phyloP scores from a whole-genome alignment of 78 protist genomes.

The Acrasis kona region DNA sequence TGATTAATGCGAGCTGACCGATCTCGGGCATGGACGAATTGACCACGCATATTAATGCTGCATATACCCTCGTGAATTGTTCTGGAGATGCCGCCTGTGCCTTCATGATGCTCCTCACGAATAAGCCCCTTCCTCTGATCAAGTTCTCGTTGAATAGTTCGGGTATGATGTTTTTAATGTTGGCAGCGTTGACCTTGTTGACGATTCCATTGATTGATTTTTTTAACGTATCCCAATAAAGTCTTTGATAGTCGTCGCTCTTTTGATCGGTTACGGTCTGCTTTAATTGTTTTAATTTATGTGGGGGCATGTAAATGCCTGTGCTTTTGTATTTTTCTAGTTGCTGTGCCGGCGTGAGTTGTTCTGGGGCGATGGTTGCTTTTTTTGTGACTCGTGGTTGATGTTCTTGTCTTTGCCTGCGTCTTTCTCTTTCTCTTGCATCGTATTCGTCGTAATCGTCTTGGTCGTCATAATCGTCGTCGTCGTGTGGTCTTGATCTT shows the following conservation, averaged over 20 bases:
- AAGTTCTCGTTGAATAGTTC: slow-evolving; percentile 89
- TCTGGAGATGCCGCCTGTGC: slow-evolving; percentile 73
- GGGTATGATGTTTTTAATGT: slow-evolving; percentile 63
- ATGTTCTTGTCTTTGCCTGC: not conserved
- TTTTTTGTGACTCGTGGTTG: not conserved
- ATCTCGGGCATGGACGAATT: slow-evolving; percentile 91
- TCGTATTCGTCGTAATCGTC: not conserved
- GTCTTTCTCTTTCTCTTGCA: not conserved
- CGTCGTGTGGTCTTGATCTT: not conserved
- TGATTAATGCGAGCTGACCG: slow-evolving; percentile 78
- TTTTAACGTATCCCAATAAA: slow-evolving; percentile 89
- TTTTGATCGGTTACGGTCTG: not conserved
- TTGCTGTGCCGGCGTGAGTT: not conserved
- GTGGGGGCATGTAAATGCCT: not conserved
- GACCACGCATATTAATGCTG: slow-evolving; percentile 85
- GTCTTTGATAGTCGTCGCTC: slow-evolving; percentile 62
- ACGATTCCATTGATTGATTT: slow-evolving; percentile 89
- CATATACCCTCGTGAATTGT: slow-evolving; percentile 86
- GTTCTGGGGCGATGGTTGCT: not conserved
- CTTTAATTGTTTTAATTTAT: not conserved
- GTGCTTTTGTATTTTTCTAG: too few species aligned
- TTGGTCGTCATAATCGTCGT: not conserved
- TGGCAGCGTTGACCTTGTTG: slow-evolving; percentile 80
- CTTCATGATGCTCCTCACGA: slow-evolving; percentile 58
- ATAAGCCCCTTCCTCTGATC: slow-evolving; percentile 91